Percentiles rank a stretch among this genome's conserved stretches.
Evolutionary conservation across 2,329 filamentous ascomycete species (phyloP).

Genomic region (Myriosclerotinia duriaeana): DNA sequence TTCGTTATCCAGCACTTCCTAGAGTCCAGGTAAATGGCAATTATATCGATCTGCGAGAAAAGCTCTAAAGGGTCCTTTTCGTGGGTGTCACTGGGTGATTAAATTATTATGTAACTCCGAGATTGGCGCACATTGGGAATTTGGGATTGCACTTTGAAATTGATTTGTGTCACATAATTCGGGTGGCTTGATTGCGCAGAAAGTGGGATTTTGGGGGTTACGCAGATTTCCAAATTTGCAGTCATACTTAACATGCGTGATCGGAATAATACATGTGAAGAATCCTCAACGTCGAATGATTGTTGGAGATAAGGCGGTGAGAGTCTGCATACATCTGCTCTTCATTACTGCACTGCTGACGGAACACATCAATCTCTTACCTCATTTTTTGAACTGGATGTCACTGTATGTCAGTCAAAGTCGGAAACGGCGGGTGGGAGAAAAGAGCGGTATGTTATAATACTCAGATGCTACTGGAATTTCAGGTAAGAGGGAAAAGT

Average conservation of each 20-base stretch:
- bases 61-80: background rate
- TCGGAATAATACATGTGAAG: background rate
- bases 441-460: conserved; percentile 14
- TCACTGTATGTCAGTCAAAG: conserved; percentile 2
- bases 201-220: conserved; percentile 16
- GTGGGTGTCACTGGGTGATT: background rate
- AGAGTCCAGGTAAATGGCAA: no score
- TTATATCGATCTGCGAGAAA: background rate
- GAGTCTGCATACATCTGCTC: background rate
- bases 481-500: background rate
- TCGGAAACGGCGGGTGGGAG: conserved; percentile 12
- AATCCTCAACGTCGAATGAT: conserved; percentile 1
- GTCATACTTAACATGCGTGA: background rate
- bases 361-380: conserved; percentile 17
- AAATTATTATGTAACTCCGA: conserved; percentile 18
- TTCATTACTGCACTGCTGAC: conserved; percentile 11
- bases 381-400: conserved; percentile 10
- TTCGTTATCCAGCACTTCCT: background rate
- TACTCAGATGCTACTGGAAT: background rate
- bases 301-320: conserved; percentile 9
- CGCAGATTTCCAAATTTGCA: background rate
- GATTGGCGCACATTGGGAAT: conserved; percentile 7
- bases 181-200: conserved; percentile 15
- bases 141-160: conserved; percentile 1
- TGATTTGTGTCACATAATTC: conserved; percentile 5